Evolutionary conservation across 177 flowering plant genomes (phyloP), one percentile per base, ranked within the genome.

Genomic region (Vitis hybrid): DNA sequence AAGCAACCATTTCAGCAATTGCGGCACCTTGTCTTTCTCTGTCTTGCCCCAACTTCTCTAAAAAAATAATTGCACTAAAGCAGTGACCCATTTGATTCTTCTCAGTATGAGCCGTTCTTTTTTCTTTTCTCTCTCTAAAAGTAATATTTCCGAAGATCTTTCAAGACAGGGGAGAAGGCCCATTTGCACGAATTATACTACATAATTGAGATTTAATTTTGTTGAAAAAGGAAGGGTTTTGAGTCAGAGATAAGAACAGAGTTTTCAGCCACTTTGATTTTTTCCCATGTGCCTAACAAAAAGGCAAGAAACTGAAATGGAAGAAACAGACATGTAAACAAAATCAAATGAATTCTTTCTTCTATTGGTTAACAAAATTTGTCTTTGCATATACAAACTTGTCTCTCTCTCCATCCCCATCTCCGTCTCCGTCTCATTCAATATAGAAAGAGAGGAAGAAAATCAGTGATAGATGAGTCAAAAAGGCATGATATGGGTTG

Each of bases 401-500:
- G 26, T 39, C 1, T 45, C 45, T 53, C 19, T 63, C 63, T 26
- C 29, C 29, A 26, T 26, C 29, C 4, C 29, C 29, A 3, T 26
- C 29, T 26, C 29, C 29, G 29, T 39, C 48, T 59, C 63, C 18
- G 16, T 61, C 56, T 50, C 14, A 15, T 61, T 12, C 13, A 15
- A 3, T 12, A 26, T 13, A 56, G 48, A 63, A 63, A 71, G 48
- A 64, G 68, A 64, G 58, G 56, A n/a, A 58, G 53, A 7, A 67
- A 60, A 16, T 58, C 71, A 57, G 7, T 34, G 20, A 29, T 10
- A 9, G 19, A 63, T 14, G 5, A 12, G 10, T 87, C 83, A 92
- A 68, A 85, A 94, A 29, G 97, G 97, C 93, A 89, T 94, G 66
- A 94, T 92, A 66, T 94, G 97, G 18, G 90, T 87, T n/a, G 94